Percentiles rank a stretch among this genome's conserved stretches.
These are phyloP conservation scores for Ascochyta lentis DNA, from an alignment of 2,329 filamentous ascomycete genomes.

Conservation along the genomic window DNA sequence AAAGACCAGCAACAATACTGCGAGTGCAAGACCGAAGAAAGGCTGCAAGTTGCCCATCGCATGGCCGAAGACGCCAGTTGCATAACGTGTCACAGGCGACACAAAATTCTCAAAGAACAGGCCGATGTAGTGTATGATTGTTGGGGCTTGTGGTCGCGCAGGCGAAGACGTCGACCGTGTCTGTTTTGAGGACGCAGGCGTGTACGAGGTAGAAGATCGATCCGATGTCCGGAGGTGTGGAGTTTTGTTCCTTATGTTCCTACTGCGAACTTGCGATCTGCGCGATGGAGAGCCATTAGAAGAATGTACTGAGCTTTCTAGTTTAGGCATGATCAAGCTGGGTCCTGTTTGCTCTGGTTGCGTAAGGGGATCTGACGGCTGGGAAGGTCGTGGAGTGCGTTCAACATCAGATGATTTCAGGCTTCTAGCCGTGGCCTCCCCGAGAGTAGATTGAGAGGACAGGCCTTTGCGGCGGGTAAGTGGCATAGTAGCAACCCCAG, in stretches of 20 bases:
- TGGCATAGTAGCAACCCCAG: conserved; percentile 10
- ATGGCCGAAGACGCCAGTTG: conserved; percentile 63
- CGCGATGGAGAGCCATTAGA: conserved; percentile 31
- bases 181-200: background rate
- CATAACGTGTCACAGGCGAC: conserved; percentile 55
- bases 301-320: conserved; percentile 29
- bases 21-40: conserved; percentile 63
- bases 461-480: conserved; percentile 15
- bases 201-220: conserved; percentile 6
- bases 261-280: conserved; percentile 29
- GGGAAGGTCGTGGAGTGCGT: conserved; percentile 17
- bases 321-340: conserved; percentile 54
- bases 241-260: conserved; percentile 15
- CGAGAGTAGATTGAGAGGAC: conserved; percentile 14
- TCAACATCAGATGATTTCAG: conserved; percentile 5
- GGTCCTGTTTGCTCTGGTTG: conserved; percentile 41
- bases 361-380: conserved; percentile 20
- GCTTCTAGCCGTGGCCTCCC: conserved; percentile 13
- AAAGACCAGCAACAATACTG: conserved; percentile 62
- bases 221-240: conserved; percentile 12
- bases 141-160: conserved; percentile 20
- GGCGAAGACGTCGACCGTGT: background rate
- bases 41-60: conserved; percentile 69
- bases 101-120: conserved; percentile 44
- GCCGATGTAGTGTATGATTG: conserved; percentile 32